A percentile compares a stretch with the other conserved stretches of the same genome.
Conservation (phyloP, 2,329 filamentous ascomycete genomes). For the Pseudogymnoascus sp. region DNA sequence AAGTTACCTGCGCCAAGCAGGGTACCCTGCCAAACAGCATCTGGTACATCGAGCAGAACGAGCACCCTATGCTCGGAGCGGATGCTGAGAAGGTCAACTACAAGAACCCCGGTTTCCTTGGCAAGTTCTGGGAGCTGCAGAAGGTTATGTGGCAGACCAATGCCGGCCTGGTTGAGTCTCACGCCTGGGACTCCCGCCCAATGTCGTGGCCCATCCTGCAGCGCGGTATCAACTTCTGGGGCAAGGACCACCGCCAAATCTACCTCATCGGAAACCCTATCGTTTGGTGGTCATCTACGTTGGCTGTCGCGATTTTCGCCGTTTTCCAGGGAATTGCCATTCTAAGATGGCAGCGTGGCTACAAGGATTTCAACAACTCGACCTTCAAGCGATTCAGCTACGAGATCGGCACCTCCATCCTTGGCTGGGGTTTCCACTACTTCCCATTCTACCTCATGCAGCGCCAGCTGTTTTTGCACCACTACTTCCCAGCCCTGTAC, state of each 20-base stretch:
- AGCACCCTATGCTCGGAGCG: conserved; percentile 67
- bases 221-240: conserved; percentile 99
- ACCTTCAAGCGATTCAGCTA: conserved; percentile 97
- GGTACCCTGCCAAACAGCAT: conserved; percentile 92
- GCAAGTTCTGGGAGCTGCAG: conserved; percentile 96
- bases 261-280: conserved; percentile 93
- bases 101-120: conserved; percentile 85
- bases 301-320: conserved; percentile 68
- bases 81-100: conserved; percentile 94
- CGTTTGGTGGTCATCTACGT: conserved; percentile 86
- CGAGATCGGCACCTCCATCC: conserved; percentile 80
- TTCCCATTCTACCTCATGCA: conserved; percentile 99
- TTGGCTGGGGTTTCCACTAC: conserved; percentile 97
- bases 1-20: conserved; percentile 91
- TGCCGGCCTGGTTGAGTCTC: conserved; percentile 88
- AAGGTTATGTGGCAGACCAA: conserved; percentile 99
- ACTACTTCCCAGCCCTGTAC: conserved; percentile 96
- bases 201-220: conserved; percentile 85
- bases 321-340: conserved; percentile 82
- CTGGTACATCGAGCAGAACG: conserved; percentile 93
- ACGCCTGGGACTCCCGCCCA: conserved; percentile 96
- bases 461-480: conserved; percentile 94
- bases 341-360: conserved; percentile 91
- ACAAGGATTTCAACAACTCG: conserved; percentile 70
- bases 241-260: conserved; percentile 85